Conservation (phyloP, 2,329 filamentous ascomycete species). For the Remersonia thermophila region DNA sequence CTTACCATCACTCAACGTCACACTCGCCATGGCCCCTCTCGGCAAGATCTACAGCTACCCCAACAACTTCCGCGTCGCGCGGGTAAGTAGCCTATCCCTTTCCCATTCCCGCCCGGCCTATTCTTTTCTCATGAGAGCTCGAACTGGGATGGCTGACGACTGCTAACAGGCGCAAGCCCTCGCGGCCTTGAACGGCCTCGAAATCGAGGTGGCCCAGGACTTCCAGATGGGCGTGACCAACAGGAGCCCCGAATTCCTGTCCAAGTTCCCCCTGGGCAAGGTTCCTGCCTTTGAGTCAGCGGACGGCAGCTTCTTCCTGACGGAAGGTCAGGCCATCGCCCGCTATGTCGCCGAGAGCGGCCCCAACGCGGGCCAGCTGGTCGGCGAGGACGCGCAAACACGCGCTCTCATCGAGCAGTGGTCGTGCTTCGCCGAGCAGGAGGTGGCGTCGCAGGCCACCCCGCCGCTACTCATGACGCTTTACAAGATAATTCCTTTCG, state of each 20-base stretch:
- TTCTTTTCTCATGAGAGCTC: too few species aligned
- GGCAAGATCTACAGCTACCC: slow-evolving; percentile 28
- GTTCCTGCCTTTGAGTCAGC: slow-evolving; percentile 35
- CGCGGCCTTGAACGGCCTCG: slow-evolving; percentile 28
- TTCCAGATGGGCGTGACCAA: slow-evolving; percentile 32
- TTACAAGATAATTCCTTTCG: slow-evolving; percentile 19
- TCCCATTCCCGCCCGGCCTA: not conserved
- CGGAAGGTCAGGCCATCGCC: slow-evolving; percentile 36
- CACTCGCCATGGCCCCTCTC: slow-evolving; percentile 26
- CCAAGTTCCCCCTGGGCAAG: slow-evolving; percentile 41
- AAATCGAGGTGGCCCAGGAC: slow-evolving; percentile 22
- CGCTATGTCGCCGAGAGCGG: slow-evolving; percentile 34
- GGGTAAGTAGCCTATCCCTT: slow-evolving; percentile 19
- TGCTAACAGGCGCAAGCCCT: slow-evolving; percentile 21
- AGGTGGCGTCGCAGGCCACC: slow-evolving; percentile 19
- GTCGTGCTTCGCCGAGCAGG: slow-evolving; percentile 29
- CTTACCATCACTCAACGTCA: too few species aligned
- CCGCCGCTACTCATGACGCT: slow-evolving; percentile 18
- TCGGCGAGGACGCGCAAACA: slow-evolving; percentile 29
- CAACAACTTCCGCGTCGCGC: slow-evolving; percentile 24
- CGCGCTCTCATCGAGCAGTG: slow-evolving; percentile 33
- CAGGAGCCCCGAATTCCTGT: slow-evolving; percentile 30
- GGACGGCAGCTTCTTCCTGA: slow-evolving; percentile 31
- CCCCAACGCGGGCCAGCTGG: slow-evolving; percentile 30
- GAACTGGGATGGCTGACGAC: not conserved